A percentile compares a stretch with the other conserved stretches of the same genome.
phyloP scores from a whole-genome alignment of 768 basidiomycete genomes.

The Collybia nuda region DNA sequence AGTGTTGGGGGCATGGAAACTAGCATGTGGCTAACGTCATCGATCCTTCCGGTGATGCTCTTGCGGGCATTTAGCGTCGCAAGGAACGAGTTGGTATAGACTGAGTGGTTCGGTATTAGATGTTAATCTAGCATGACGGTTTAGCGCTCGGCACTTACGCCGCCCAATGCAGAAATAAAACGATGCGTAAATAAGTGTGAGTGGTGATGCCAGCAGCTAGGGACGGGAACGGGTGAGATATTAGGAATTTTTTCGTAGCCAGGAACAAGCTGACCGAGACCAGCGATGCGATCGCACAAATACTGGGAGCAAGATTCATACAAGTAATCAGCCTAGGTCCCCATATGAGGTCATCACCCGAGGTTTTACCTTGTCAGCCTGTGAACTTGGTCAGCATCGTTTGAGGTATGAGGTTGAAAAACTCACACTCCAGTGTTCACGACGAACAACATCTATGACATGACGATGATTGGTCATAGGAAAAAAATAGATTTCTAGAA shows the following conservation, averaged over 20 bases:
- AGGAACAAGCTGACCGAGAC: conserved; percentile 33
- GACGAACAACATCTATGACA: conserved; percentile 47
- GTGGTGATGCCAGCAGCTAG: conserved; percentile 36
- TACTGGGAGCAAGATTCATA: conserved; percentile 17
- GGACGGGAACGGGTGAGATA: not conserved
- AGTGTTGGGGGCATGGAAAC: conserved; percentile 28
- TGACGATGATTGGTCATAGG: not conserved
- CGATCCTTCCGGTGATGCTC: conserved; percentile 27
- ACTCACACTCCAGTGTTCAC: conserved; percentile 51
- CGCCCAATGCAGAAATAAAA: conserved; percentile 57
- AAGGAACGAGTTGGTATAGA: conserved; percentile 53
- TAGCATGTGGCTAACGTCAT: conserved; percentile 30
- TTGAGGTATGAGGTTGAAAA: not conserved
- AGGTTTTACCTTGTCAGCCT: conserved; percentile 36
- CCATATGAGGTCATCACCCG: not conserved
- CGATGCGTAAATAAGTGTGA: conserved; percentile 44
- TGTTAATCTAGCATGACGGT: not conserved
- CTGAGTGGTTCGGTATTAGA: conserved; percentile 16
- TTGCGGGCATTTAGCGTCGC: conserved; percentile 51
- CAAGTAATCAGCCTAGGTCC: not conserved
- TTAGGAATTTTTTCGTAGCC: not conserved
- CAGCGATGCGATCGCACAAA: conserved; percentile 49
- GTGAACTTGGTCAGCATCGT: conserved; percentile 4
- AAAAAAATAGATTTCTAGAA: not conserved
- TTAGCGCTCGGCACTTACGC: conserved; percentile 25